These are phyloP conservation scores for Santalum album DNA, from an alignment of 164 flowering plant genomes.

Conservation along the genomic window DNA sequence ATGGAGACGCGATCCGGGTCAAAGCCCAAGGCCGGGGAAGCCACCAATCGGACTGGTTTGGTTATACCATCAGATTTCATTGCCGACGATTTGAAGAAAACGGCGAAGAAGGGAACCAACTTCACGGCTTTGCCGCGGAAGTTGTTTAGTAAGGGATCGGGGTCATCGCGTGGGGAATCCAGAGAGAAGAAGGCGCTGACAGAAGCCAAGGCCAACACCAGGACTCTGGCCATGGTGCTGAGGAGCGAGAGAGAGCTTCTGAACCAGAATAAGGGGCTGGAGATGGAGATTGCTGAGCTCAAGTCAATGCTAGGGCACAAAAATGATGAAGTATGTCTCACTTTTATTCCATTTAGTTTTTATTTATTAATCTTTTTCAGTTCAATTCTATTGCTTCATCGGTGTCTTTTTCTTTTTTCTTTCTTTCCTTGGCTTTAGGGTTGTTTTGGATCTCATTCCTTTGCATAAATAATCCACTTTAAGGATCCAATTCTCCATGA, in stretches of 20 bases:
- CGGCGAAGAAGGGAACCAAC: slow-evolving; percentile 36
- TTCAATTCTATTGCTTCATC: too few species aligned
- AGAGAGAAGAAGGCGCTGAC: slow-evolving; percentile 50
- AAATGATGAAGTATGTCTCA: slow-evolving; percentile 44
- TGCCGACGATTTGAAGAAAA: slow-evolving; percentile 70
- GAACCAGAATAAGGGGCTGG: slow-evolving; percentile 59
- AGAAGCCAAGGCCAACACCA: slow-evolving; percentile 73
- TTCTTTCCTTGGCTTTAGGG: too few species aligned
- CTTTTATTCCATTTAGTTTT: neutral
- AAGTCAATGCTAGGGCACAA: slow-evolving; percentile 46
- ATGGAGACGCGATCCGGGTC: slow-evolving; percentile 47
- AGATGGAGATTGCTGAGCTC: slow-evolving; percentile 50
- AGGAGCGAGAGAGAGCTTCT: slow-evolving; percentile 95
- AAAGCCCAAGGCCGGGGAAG: slow-evolving; percentile 15
- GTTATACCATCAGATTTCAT: slow-evolving; percentile 51
- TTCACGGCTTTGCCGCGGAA: slow-evolving; percentile 49
- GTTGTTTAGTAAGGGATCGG: slow-evolving; percentile 43
- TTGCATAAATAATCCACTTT: too few species aligned
- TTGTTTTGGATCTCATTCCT: too few species aligned
- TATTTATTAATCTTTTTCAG: neutral
- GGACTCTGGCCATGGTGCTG: slow-evolving; percentile 87
- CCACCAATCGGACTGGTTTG: slow-evolving; percentile 14
- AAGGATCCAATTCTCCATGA: too few species aligned
- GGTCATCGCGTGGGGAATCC: neutral
- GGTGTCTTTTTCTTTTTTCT: too few species aligned